A percentile compares a stretch with the other conserved stretches of the same genome.
phyloP scores from a whole-genome alignment of 371 early-diverging fungal genomes.

The Massospora cicadina region DNA sequence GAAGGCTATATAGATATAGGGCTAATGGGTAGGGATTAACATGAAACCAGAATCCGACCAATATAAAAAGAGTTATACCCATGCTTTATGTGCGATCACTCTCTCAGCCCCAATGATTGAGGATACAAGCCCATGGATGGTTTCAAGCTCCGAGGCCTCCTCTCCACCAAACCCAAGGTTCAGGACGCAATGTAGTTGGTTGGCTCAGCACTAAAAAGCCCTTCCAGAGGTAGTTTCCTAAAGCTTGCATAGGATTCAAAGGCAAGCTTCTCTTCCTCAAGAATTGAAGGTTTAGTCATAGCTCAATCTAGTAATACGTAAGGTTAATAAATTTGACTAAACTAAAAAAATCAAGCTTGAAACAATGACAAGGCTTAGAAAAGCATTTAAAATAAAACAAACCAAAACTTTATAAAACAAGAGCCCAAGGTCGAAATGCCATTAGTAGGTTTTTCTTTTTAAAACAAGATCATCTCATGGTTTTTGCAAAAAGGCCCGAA shows the following conservation, averaged over 20 bases:
- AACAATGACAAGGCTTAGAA: too few species aligned
- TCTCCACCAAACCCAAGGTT: slow-evolving; percentile 9
- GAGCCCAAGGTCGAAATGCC: too few species aligned
- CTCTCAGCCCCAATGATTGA: not conserved
- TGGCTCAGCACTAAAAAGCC: slow-evolving; percentile 6
- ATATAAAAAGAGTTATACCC: slow-evolving; percentile 4
- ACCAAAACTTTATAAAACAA: too few species aligned
- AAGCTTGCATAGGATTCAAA: not conserved
- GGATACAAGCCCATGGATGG: not conserved
- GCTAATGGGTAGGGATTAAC: not conserved
- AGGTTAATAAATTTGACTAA: too few species aligned
- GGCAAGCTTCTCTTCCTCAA: not conserved
- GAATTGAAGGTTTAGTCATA: not conserved
- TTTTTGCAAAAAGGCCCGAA: too few species aligned
- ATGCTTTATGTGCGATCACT: slow-evolving; percentile 9
- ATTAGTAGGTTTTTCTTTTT: too few species aligned
- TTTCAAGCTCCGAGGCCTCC: not conserved
- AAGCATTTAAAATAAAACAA: too few species aligned
- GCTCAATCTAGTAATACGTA: not conserved
- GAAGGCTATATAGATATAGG: slow-evolving; percentile 8
- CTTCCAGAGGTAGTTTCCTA: slow-evolving; percentile 6
- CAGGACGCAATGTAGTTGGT: slow-evolving; percentile 5
- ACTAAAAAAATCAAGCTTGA: too few species aligned
- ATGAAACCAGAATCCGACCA: not conserved
- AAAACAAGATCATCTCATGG: too few species aligned